Evolutionary conservation across 2,329 filamentous ascomycete genomes (phyloP), one percentile per base, ranked within the genome.

Genomic region (Aaosphaeria pasadenensis): DNA sequence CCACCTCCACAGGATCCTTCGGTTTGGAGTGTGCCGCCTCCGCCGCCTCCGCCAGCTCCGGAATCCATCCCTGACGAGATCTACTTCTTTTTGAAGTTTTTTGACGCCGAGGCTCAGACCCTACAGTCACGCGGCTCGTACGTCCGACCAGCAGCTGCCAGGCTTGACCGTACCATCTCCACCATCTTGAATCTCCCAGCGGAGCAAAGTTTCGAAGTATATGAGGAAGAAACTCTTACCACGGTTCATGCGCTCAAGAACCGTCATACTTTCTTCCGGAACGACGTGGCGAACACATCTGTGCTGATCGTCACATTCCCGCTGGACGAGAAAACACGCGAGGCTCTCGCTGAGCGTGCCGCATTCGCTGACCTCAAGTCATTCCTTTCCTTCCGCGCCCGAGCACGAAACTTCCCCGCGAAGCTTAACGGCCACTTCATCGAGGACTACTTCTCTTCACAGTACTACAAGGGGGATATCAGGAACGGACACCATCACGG

Each of bases 401-500:
- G 63, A 32, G 55, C 59, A 4, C 73, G 74, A 43, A 69, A 72
- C 43, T 76, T 79, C 50, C 76, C 77, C 3, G 63, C 50, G n/a
- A 57, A 53, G 30, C 42, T 69, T 7, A 71, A 49, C 59, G 77
- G 77, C 11, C 70, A 66, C 44, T 77, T 76, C 54, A 81, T 75
- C 3, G 66, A 78, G 46, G 77, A 79, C 52, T 76, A 77, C 45
- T 81, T 82, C 54, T 79, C 76, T 5, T 74, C 74, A 2, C 76
- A 83, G 44, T 81, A 76, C 63, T 84, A 82, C 67, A 75, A 74
- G 43, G 82, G 82, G 45, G 71, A 75, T 35, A 54, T 69, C 5
- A 72, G 79, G 45, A 68, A 73, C 11, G 76, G 66, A 5, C 63
- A 66, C 28, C 72, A 73, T 44, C 81, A 85, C 57, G 83, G 83